phyloP scores from a whole-genome alignment of 768 basidiomycete species.

The Tephrocybe sp. region DNA sequence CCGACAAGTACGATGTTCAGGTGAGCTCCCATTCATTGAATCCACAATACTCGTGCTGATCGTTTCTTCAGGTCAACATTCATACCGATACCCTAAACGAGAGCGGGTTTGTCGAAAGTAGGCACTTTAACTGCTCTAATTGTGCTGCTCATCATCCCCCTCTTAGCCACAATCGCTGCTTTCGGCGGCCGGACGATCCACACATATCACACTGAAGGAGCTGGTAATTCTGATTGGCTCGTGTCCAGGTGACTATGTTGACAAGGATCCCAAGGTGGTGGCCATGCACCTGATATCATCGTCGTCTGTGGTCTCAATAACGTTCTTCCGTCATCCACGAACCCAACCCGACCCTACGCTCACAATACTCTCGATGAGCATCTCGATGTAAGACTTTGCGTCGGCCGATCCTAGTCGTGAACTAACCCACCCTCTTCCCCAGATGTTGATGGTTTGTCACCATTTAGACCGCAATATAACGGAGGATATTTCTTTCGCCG shows the following conservation, averaged over 20 bases:
- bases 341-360: constrained; percentile 91
- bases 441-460: constrained; percentile 99
- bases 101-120: constrained; percentile 94
- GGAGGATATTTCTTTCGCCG: constrained; percentile 94
- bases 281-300: constrained; percentile 98
- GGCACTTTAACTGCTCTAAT: constrained; percentile 20
- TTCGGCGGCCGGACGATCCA: constrained; percentile 92
- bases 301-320: constrained; percentile 89
- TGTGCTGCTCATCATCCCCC: neutral
- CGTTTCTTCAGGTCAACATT: constrained; percentile 68
- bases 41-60: neutral
- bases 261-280: constrained; percentile 57
- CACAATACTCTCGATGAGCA: constrained; percentile 95
- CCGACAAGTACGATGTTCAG: constrained; percentile 92
- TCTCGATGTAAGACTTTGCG: constrained; percentile 90
- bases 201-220: constrained; percentile 96
- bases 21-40: constrained; percentile 34
- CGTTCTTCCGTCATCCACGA: constrained; percentile 94
- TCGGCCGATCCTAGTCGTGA: no score
- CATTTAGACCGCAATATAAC: constrained; percentile 89
- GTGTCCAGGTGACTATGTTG: neutral
- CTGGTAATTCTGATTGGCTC: constrained; percentile 47
- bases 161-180: constrained; percentile 78
- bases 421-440: neutral
- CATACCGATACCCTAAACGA: constrained; percentile 98